These are phyloP conservation scores for Trichosporon inkin DNA, from an alignment of 1,284 basidiomycete genomes.

Conservation along the genomic window DNA sequence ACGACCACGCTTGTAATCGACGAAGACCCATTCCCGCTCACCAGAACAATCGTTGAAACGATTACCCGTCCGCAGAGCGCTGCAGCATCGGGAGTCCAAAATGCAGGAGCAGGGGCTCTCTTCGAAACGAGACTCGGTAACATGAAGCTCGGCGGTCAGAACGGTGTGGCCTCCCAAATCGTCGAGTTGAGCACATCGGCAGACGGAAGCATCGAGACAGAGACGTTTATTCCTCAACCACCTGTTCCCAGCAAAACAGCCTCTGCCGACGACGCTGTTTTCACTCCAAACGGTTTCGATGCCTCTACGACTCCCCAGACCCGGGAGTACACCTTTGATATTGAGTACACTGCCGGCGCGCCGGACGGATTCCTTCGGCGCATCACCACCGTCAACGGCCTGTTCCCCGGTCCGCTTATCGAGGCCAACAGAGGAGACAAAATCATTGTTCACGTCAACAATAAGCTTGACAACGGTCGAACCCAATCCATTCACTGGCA, in stretches of 20 bases:
- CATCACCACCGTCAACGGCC: conserved; percentile 5
- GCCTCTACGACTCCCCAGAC: not conserved
- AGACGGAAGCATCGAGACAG: not conserved
- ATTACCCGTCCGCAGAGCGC: no score
- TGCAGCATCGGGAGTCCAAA: no score
- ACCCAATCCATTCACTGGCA: conserved; percentile 34
- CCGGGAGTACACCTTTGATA: not conserved
- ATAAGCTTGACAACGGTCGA: conserved; percentile 20
- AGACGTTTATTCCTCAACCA: conserved; percentile 11
- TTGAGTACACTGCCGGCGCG: not conserved
- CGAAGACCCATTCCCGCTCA: no score
- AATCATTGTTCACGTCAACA: conserved; percentile 29
- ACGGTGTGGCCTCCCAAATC: no score
- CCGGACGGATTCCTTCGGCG: conserved; percentile 9
- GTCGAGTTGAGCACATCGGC: no score
- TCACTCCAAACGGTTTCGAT: conserved; percentile 6
- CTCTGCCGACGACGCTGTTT: not conserved
- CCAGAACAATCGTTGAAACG: no score
- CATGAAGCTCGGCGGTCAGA: no score
- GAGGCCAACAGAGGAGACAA: conserved; percentile 35
- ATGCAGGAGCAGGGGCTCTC: no score
- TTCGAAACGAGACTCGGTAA: no score
- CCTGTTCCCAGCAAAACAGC: conserved; percentile 6
- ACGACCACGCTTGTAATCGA: no score
- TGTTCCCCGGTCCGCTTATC: conserved; percentile 28